phyloP scores from a whole-genome alignment of 164 flowering plant genomes.

The Liriodendron chinense region DNA sequence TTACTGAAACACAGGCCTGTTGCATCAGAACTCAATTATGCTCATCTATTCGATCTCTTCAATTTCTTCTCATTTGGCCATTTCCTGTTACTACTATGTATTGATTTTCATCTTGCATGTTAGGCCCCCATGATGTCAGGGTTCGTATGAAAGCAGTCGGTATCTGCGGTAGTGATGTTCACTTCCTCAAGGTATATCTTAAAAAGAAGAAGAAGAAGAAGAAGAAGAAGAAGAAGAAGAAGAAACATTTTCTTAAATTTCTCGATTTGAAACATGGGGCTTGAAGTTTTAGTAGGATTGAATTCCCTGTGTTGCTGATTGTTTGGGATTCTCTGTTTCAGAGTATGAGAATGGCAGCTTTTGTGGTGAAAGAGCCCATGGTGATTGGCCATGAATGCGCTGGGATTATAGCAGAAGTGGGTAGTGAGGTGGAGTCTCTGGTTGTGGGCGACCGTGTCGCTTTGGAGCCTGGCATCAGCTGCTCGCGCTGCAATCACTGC shows the following conservation, averaged over 20 bases:
- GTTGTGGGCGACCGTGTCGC: constrained; percentile 86
- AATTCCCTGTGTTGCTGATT: not conserved
- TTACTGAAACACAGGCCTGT: not conserved
- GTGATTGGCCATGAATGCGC: constrained; percentile 99
- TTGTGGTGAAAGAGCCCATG: constrained; percentile 84
- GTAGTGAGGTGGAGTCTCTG: constrained; percentile 63
- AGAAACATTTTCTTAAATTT: no score
- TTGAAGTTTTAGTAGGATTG: not conserved
- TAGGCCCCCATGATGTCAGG: constrained; percentile 83
- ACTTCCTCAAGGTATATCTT: constrained; percentile 65
- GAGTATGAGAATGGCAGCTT: constrained; percentile 65
- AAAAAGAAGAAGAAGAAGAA: no score
- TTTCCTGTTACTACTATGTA: not conserved
- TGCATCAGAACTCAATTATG: not conserved
- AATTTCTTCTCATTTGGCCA: no score
- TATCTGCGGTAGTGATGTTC: constrained; percentile 98
- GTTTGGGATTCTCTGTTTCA: constrained; percentile 22
- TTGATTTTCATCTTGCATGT: not conserved
- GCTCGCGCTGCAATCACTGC: constrained; percentile 62
- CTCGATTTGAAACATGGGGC: no score
- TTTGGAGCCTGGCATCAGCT: constrained; percentile 90
- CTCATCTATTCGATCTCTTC: no score
- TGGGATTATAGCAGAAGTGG: constrained; percentile 84
- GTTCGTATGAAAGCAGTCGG: constrained; percentile 95
- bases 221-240: no score